Evolutionary conservation across 202 grass and related monocot genomes (phyloP).

Genomic region (Schoenoplectus triqueter): DNA sequence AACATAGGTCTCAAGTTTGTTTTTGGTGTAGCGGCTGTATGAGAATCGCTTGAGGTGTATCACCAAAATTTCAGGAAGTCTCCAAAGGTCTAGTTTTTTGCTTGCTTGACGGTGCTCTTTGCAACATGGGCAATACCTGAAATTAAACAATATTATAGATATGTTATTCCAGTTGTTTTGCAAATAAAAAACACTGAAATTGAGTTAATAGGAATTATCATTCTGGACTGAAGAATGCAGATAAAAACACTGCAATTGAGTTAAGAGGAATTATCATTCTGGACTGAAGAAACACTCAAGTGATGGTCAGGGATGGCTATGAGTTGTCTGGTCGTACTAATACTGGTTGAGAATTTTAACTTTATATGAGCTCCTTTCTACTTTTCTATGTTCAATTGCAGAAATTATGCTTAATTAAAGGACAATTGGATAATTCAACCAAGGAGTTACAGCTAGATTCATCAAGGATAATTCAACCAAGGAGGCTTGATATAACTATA

Average conservation of each 20-base stretch:
- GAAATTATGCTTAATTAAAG: neutral
- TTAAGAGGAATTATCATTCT: too few relatives aligned
- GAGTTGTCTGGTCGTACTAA: neutral
- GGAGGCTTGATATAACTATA: too few relatives aligned
- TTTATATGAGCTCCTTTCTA: neutral
- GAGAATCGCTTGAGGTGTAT: slow-evolving; percentile 98
- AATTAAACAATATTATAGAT: neutral
- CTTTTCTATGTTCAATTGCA: neutral
- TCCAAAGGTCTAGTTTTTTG: slow-evolving; percentile 99
- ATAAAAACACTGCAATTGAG: too few relatives aligned
- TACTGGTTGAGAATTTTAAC: slow-evolving; percentile 14
- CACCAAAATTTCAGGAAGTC: slow-evolving; percentile 84
- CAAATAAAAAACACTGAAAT: neutral
- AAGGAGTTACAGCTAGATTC: too few relatives aligned
- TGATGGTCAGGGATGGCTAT: neutral
- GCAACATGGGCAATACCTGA: slow-evolving; percentile 92
- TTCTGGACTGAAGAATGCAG: too few relatives aligned
- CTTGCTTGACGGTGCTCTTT: slow-evolving; percentile 93
- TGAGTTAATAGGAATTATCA: too few relatives aligned
- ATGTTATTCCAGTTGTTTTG: slow-evolving; percentile 20
- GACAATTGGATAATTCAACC: neutral
- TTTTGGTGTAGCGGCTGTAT: slow-evolving; percentile 80
- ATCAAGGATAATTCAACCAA: too few relatives aligned
- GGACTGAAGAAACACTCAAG: neutral
- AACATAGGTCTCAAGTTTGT: slow-evolving; percentile 90